Evolutionary conservation across 176 grass and related monocot genomes (phyloP), one percentile per base, ranked within the genome.

Genomic region (Oryza glumipatula): DNA sequence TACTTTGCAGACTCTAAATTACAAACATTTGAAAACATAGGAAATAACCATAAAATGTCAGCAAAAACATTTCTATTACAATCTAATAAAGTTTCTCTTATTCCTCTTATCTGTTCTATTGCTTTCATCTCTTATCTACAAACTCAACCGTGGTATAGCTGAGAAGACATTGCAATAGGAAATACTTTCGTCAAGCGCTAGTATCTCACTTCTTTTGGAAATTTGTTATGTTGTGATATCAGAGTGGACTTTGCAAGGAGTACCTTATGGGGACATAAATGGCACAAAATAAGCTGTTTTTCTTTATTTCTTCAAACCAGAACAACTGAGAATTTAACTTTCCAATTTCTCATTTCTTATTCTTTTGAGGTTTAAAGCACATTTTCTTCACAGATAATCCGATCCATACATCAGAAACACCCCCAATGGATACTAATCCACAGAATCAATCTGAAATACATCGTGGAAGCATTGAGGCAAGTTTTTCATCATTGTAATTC

Each of bases 351-450:
- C 10, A 5, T 44, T 70, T 38, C 36, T 56, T 85, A 77, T 22
- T 66, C 12, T 32, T 65, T 71, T 81, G 72, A 85, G 28, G 28
- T 81, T 48, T 81, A 66, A 65, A 49, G 26, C 41, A 72, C 71
- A 64, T 77, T 84, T 80, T 84, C n/a, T 79, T 19, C 60, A 82
- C 85, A 93, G 91, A 82, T 70, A 73, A 70, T 11, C 70, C 77
- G 49, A 75, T 65, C 66, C 68, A 79, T 82, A 58, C 81, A 39
- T 51, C 16, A 16, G 82, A 89, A 48, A 61, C 79, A 60, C 73
- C 76, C 70, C 23, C 36, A 38, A 69, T 69, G 69, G 73, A 71
- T 88, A 83, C 70, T 73, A 61, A 44, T 65, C 28, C 68, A 82
- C 58, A 75, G 10, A 78, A 82, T 82, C 68, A 68, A 70, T 67